Percentiles rank a stretch among this genome's conserved stretches.
Conservation (phyloP, 345 rosid genomes). For the Syzygium jambos region DNA sequence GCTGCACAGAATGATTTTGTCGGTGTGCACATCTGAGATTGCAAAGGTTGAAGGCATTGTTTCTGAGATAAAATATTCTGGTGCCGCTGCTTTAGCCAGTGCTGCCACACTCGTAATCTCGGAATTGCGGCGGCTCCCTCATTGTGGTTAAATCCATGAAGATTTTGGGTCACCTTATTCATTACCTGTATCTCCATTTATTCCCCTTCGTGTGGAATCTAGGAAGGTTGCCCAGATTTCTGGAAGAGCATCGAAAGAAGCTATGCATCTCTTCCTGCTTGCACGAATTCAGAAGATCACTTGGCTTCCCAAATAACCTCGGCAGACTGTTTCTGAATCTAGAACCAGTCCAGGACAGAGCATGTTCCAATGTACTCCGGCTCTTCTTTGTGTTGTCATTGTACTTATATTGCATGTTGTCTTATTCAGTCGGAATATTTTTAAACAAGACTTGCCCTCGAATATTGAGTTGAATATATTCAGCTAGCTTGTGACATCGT, state of each 20-base stretch:
- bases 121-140: conserved; percentile 78
- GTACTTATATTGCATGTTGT: background rate
- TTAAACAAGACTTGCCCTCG: background rate
- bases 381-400: background rate
- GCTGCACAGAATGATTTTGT: conserved; percentile 80
- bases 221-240: background rate
- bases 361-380: background rate
- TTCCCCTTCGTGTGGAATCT: background rate
- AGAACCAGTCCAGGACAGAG: background rate
- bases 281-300: background rate
- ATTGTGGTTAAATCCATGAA: conserved; percentile 24
- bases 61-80: conserved; percentile 57
- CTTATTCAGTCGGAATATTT: background rate
- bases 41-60: conserved; percentile 49
- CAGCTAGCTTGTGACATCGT: background rate
- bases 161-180: background rate
- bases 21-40: conserved; percentile 55
- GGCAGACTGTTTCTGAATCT: background rate
- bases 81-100: conserved; percentile 33
- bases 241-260: background rate
- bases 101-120: conserved; percentile 48
- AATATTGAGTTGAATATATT: background rate
- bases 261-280: background rate
- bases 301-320: background rate
- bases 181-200: background rate